Base-by-base conservation (phyloP, 1,284 basidiomycete species). In the Wolfiporia cocos region DNA sequence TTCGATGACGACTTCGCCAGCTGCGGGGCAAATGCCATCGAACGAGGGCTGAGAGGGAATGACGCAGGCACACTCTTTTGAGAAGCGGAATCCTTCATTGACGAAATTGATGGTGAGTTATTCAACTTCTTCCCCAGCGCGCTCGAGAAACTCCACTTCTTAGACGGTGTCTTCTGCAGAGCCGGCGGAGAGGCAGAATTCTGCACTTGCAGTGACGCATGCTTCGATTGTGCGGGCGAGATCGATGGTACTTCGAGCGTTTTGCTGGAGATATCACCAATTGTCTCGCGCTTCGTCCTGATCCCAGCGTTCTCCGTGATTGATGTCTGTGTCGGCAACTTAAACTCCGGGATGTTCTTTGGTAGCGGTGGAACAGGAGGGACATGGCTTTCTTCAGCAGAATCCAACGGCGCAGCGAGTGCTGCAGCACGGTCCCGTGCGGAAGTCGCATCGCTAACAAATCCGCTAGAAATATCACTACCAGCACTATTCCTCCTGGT, bases 351-450 rank as follows among this genome's bases (percentile, higher is more conserved):
- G 49, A 92, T 65, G 52, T 92, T 90, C 66, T 96, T 97, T 28
- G 95, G 95, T 17, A 99, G 68, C 33, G 96, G 95, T 24, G 95
- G 95, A 1, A 99, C 96, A 18, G 95, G 95, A 1, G 96, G 95
- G 5, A 97, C 92, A 45, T 66, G 54, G 47, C 68, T 64, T 46
- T 81, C 79, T 44, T 86, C 85, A 32, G 65, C 58, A 28, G 60
- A 63, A 47, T 89, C 86, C 32, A 68, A 71, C 44, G 71, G 71
- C 34, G 69, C 63, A 37, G 74, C 73, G 39, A 84, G 68, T 22
- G 71, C 73, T 34, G 78, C 74, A 34, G 73, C 77, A 37, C 85
- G 81, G 54, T 86, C 83, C 49, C 79, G 84, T 44, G 79, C 66
- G 38, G 71, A 69, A 18, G 71, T 67, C 31, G 75, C 78, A 46